Evolutionary conservation across 2,329 filamentous ascomycete species (phyloP), one percentile per base, ranked within the genome.

Genomic region (Fusarium musae): DNA sequence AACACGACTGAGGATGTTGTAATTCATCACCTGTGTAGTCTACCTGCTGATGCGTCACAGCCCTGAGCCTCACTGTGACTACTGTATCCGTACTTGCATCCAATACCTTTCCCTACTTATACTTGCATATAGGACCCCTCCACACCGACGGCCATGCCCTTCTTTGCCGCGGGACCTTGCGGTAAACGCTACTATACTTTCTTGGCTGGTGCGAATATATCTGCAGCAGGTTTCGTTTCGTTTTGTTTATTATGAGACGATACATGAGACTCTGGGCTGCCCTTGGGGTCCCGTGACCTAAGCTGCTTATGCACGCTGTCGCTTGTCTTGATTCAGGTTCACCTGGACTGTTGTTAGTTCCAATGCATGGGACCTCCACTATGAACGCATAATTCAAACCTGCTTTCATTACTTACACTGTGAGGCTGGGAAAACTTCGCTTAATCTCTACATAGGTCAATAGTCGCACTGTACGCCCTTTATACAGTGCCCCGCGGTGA

Each of bases 401-500:
- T 39, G 34, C 39, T 64, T 52, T 39, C 34, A 54, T 37, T 59
- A 56, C n/a, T 44, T 40, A 39, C 52, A 50, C 28, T 23, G 21
- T 15, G 47, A 43, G 49, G 46, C 13, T 19, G 54, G 54, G 36
- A 59, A 66, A 72, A 73, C 70, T 46, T 72, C 70, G 70, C 69
- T 72, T 72, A 70, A 61, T 64, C 39, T 49, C 19, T 19, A 12
- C 7, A 37, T 15, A 11, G 3, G 26, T 47, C 26, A 5, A 21
- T 21, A 40, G 13, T 46, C 49, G 59, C 69, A 72, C 69, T 72
- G 69, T 69, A 70, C 43, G 19, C 32, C 57, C 49, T 28, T 28
- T 21, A 17, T 60, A 72, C 69, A 42, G 69, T 72, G 69, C 69
- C 69, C 65, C 69, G 56, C 56, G 65, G 47, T 59, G 36, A 28